Evolutionary conservation across 2,329 filamentous ascomycete genomes (phyloP), one percentile per base, ranked within the genome.

Genomic region (Chrysoporthe puriensis): DNA sequence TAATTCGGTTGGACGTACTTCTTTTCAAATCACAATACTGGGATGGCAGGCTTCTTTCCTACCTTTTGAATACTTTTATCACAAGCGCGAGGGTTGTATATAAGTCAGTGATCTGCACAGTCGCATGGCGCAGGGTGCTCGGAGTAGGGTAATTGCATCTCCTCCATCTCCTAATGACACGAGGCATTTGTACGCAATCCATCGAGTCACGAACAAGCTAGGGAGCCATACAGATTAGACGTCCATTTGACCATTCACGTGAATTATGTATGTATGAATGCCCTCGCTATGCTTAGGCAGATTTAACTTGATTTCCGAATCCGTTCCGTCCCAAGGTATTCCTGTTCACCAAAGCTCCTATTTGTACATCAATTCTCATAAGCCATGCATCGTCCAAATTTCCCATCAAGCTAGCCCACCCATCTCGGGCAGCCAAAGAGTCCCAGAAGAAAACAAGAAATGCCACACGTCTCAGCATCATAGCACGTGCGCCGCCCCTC

Each of bases 281-380:
- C 16, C 36, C 32, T 26, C 32, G 18, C 48, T 26, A 54, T 54
- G 46, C 34, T 36, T 26, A 43, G 14, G 34, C 34, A 52, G 50
- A 21, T 54, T 32, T 18, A 18, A 3, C 11, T 36, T 32, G 13
- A 32, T 21, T n/a, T 11, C 48, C 18, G 50, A 56, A 54, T 18
- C 48, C 21, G 26, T 40, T 40, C 54, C 14, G 16, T 36, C 13
- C 61, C 61, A 43, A 63, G 61, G 61, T 63, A 63, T 63, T 46
- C 11, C 34, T 32, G 16, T n/a, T 13, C 46, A 63, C 36, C 34
- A 16, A 42, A 32, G 26, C 18, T 43, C 14, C 60, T 63, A 26
- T 14, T 42, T 42, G n/a, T 56, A 54, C 61, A 54, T 63, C 21
- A 14, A 54, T 42, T 6, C n/a, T 18, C 34, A 43, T 21, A 32